Evolutionary conservation across 129 eudicot species (phyloP).

Genomic region (Chrysanthemum lavandulifolium): DNA sequence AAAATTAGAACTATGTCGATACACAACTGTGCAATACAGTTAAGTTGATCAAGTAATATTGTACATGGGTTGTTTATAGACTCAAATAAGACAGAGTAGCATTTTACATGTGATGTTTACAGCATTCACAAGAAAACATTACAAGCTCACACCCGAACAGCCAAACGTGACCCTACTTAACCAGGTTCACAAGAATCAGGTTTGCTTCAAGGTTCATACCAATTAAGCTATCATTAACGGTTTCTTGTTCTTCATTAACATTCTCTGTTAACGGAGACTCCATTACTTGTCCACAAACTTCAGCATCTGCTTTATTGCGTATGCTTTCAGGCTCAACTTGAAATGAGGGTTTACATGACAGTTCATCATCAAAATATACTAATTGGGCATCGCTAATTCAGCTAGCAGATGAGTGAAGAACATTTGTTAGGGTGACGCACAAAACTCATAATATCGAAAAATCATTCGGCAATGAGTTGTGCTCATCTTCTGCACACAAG

Average conservation of each 20-base stretch:
- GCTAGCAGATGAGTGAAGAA: not conserved
- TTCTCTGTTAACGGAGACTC: not conserved
- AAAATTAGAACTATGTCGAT: no score
- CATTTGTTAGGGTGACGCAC: not conserved
- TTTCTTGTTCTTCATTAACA: slow-evolving; percentile 5
- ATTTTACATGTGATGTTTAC: slow-evolving; percentile 9
- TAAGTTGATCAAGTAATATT: not conserved
- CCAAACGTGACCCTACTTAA: not conserved
- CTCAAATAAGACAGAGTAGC: no score
- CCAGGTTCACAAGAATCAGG: not conserved
- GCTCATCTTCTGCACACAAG: not conserved
- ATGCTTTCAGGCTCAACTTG: not conserved
- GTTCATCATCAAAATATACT: not conserved
- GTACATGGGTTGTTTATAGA: slow-evolving; percentile 2
- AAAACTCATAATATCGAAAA: not conserved
- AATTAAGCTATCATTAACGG: not conserved
- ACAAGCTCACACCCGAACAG: slow-evolving; percentile 7
- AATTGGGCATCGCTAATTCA: not conserved
- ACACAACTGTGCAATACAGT: not conserved
- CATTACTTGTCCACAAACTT: not conserved
- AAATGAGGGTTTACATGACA: not conserved
- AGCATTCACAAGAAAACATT: slow-evolving; percentile 8
- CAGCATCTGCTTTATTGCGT: not conserved
- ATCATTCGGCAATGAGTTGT: no score
- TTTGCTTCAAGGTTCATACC: slow-evolving; percentile 27